phyloP scores from a whole-genome alignment of 495 filamentous ascomycete species.

The Annulohypoxylon bovei region DNA sequence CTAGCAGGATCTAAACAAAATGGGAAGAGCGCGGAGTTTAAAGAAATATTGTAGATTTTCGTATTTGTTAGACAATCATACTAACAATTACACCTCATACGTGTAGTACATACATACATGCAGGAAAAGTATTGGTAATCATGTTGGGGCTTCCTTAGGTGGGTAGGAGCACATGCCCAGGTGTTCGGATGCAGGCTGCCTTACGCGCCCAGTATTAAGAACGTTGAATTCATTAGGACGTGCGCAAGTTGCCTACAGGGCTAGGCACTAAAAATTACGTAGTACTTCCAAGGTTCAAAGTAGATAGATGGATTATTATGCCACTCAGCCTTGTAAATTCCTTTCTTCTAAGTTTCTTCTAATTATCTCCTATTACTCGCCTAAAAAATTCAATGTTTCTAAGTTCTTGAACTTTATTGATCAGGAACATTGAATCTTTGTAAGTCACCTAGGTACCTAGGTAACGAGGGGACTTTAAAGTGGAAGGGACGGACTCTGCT shows the following conservation, averaged over 20 bases:
- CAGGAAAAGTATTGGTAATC: neutral
- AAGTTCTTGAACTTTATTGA: neutral
- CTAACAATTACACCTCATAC: neutral
- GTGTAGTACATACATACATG: neutral
- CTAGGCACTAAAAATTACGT: conserved; percentile 1
- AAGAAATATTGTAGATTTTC: neutral
- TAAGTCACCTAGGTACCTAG: neutral
- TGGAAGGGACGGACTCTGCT: conserved; percentile 2
- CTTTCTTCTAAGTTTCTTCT: neutral
- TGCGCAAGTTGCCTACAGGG: too few species aligned
- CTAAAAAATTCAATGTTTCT: too few species aligned
- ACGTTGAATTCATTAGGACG: neutral
- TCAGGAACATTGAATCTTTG: neutral
- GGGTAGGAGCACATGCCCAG: neutral
- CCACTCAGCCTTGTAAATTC: conserved; percentile 2
- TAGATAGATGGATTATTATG: neutral
- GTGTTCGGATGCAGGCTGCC: neutral
- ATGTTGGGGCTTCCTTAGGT: neutral
- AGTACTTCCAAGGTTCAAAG: neutral
- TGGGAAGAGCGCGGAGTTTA: neutral
- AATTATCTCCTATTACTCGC: neutral
- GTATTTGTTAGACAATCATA: neutral
- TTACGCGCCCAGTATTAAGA: neutral
- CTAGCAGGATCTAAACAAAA: neutral
- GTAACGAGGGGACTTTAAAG: neutral